phyloP scores from a whole-genome alignment of 768 basidiomycete genomes.

The Mycena epipterygia region DNA sequence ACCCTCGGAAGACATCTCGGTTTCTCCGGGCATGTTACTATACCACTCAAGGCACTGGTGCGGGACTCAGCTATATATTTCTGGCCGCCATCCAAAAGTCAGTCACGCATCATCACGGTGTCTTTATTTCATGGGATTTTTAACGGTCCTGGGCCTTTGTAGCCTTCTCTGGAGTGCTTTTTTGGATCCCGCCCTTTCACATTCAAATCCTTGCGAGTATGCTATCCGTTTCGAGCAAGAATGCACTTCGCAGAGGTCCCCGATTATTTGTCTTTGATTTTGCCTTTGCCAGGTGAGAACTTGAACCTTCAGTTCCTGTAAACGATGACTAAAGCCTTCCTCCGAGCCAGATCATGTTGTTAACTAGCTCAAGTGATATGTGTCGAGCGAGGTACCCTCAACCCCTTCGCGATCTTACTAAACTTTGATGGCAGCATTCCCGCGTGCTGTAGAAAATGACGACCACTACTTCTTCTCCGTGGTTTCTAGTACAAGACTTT shows the following conservation, averaged over 20 bases:
- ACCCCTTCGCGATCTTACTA: slow-evolving; percentile 22
- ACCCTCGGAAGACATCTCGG: slow-evolving; percentile 64
- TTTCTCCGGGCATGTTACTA: slow-evolving; percentile 80
- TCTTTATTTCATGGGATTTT: slow-evolving; percentile 26
- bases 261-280: slow-evolving; percentile 76
- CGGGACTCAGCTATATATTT: slow-evolving; percentile 83
- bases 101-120: slow-evolving; percentile 35
- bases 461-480: slow-evolving; percentile 8
- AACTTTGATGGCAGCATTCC: slow-evolving; percentile 3
- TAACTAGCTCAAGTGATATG: slow-evolving; percentile 22
- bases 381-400: slow-evolving; percentile 24
- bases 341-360: slow-evolving; percentile 31
- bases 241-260: slow-evolving; percentile 84
- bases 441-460: background rate
- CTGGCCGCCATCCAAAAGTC: slow-evolving; percentile 84
- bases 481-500: background rate
- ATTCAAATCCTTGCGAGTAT: slow-evolving; percentile 76
- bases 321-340: slow-evolving; percentile 15
- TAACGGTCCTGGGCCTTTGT: slow-evolving; percentile 28
- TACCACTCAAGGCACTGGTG: slow-evolving; percentile 76
- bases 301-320: slow-evolving; percentile 19
- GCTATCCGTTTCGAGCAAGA: slow-evolving; percentile 82
- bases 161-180: slow-evolving; percentile 89
- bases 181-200: slow-evolving; percentile 86
- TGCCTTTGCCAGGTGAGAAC: slow-evolving; percentile 77